Evolutionary conservation across 371 early-diverging fungal species (phyloP).

Genomic region (Lichtheimia hyalospora): DNA sequence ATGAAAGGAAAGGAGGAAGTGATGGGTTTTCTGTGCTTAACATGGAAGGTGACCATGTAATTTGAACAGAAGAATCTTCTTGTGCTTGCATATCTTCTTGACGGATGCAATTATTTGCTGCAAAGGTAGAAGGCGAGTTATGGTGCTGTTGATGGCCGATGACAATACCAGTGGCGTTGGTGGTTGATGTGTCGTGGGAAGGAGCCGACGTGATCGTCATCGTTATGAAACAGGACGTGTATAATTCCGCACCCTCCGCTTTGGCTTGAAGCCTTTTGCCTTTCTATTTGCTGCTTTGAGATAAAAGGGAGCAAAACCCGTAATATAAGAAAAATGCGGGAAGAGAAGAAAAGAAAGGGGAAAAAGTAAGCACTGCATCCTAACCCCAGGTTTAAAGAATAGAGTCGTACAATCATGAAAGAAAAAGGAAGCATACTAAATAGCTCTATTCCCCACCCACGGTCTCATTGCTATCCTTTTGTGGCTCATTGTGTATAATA

Average conservation of each 20-base stretch:
- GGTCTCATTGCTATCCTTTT: no score
- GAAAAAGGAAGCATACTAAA: no score
- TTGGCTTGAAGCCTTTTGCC: neutral
- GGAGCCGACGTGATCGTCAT: constrained; percentile 12
- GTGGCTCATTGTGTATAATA: no score
- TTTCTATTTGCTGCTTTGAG: neutral
- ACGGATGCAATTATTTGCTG: neutral
- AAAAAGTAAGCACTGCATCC: no score
- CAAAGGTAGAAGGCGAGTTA: neutral
- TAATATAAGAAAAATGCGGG: neutral
- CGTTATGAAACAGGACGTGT: neutral
- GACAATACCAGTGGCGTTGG: neutral
- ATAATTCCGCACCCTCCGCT: neutral
- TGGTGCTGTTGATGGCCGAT: neutral
- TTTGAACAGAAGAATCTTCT: constrained; percentile 2
- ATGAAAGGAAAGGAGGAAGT: constrained; percentile 2
- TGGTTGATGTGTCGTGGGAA: neutral
- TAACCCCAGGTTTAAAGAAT: no score
- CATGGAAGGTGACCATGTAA: constrained; percentile 10
- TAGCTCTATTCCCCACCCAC: no score
- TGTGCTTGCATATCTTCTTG: neutral
- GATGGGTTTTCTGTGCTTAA: neutral
- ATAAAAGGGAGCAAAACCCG: neutral
- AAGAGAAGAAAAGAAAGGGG: neutral
- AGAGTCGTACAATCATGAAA: no score